Conservation (phyloP, 1,284 basidiomycete species). For the Microbotryum scabiosae region DNA sequence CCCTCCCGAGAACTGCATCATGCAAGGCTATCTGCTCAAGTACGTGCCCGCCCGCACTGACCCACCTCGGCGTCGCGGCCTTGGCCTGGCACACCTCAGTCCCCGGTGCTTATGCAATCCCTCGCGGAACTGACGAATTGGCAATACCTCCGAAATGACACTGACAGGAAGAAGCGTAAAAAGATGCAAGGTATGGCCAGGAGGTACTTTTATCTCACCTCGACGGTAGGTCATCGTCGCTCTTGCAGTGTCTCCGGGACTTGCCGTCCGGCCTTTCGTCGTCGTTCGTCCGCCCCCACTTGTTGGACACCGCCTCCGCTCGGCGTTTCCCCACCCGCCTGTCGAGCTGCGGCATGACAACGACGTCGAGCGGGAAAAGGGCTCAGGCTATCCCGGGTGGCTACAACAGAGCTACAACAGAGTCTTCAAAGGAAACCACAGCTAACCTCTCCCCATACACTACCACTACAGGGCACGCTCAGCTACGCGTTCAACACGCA, state of each 20-base stretch:
- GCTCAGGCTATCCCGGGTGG: background rate
- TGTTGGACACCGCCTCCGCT: no score
- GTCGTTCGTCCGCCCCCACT: no score
- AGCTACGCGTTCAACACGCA: slow-evolving; percentile 65
- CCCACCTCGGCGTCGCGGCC: no score
- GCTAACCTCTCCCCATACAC: background rate
- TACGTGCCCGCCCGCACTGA: background rate
- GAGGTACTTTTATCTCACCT: slow-evolving; percentile 14
- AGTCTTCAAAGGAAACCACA: no score
- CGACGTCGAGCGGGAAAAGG: background rate
- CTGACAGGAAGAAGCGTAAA: slow-evolving; percentile 71
- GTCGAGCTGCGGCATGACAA: background rate
- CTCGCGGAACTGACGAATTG: background rate
- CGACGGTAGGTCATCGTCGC: background rate
- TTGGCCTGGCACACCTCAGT: slow-evolving; percentile 2
- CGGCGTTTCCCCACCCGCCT: no score
- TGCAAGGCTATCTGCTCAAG: slow-evolving; percentile 31
- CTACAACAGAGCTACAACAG: no score
- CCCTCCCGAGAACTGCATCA: slow-evolving; percentile 1
- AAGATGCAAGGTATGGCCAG: slow-evolving; percentile 61
- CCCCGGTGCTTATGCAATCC: background rate
- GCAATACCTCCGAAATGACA: background rate
- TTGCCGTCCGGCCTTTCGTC: no score
- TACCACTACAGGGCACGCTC: slow-evolving; percentile 53
- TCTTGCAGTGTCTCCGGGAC: background rate